Base-by-base conservation (phyloP, 768 basidiomycete genomes). In the Clitopilus passeckerianus region DNA sequence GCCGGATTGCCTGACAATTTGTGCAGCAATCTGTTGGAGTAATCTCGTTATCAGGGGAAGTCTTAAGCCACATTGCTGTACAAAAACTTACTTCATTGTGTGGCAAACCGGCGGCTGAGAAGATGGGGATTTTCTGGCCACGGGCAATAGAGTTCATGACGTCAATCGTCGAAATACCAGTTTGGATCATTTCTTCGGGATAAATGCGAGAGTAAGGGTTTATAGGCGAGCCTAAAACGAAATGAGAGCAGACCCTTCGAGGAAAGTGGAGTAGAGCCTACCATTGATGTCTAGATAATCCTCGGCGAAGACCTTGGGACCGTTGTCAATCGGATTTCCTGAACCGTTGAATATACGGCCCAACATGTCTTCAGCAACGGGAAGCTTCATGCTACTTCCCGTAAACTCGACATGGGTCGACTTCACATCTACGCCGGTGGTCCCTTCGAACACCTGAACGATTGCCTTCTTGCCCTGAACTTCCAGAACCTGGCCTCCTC, bases 101-200 rank as follows among this genome's bases (percentile, higher is more conserved):
- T 43, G 97, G 97, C 53, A 99, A 81, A 82, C 97, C 95, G 59
- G 97, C 94, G 52, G 97, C 97, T 54, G 95, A 98, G 81, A 99
- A 99, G 72, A 99, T 99, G 61, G 97, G 97, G 65, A 99, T 98
- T 85, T 99, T 99, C 77, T 99, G 97, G 12, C 97, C 97, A 77
- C 97, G 94, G 61, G 97, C 97, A 71, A 99, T 99, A 59, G 96
- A 96, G 77, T 99, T 95, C 94, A 96, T 96, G 44, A 86, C 86
- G 72, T 96, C 94, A 70, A 96, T 95, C 23, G 97, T 99, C 46
- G 97, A 99, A 69, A 98, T 98, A 75, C 97, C 97, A 34, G 97
- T 99, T 75, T 99, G 97, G 64, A 99, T 98, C 97, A 99, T 99
- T 77, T 99, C 97, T 76, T 98, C 97, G 61, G 97, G 97, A 78